phyloP scores from a whole-genome alignment of 2,329 filamentous ascomycete species.

The Fonsecaea multimorphosa region DNA sequence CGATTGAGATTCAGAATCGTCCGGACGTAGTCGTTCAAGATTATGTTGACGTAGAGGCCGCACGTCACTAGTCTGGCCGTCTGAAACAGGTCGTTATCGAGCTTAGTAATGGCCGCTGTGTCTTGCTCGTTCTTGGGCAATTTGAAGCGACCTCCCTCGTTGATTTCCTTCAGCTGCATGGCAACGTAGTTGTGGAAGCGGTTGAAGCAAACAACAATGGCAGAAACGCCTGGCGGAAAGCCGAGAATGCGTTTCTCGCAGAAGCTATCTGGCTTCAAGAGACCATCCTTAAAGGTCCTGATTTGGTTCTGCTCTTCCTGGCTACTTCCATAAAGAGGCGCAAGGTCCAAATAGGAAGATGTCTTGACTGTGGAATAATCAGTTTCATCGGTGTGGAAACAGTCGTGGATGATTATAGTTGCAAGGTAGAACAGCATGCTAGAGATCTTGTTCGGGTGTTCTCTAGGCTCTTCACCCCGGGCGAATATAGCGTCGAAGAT shows the following conservation, averaged over 20 bases:
- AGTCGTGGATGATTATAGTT: conserved; percentile 64
- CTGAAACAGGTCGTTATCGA: conserved; percentile 63
- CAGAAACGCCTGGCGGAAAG: conserved; percentile 68
- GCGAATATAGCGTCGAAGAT: conserved; percentile 72
- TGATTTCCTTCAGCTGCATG: conserved; percentile 65
- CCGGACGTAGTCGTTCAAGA: conserved; percentile 41
- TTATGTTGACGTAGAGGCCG: conserved; percentile 42
- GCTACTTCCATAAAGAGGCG: conserved; percentile 71
- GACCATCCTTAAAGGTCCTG: conserved; percentile 65
- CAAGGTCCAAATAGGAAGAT: conserved; percentile 73
- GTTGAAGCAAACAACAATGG: conserved; percentile 68
- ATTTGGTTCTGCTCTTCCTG: conserved; percentile 64
- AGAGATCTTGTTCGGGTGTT: conserved; percentile 70
- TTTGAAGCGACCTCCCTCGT: conserved; percentile 64
- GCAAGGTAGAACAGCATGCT: conserved; percentile 75
- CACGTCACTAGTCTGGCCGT: conserved; percentile 55
- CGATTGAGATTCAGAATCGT: conserved; percentile 42
- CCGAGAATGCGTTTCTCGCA: conserved; percentile 66
- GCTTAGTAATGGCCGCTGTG: conserved; percentile 50
- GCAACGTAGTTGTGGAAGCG: conserved; percentile 71
- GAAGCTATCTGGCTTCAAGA: conserved; percentile 71
- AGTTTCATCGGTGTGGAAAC: conserved; percentile 67
- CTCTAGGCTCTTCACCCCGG: conserved; percentile 55
- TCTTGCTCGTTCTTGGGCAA: conserved; percentile 36
- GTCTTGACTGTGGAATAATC: conserved; percentile 68